Base-by-base conservation (phyloP, 805 yeast genomes). In the Yarrowia sp. region DNA sequence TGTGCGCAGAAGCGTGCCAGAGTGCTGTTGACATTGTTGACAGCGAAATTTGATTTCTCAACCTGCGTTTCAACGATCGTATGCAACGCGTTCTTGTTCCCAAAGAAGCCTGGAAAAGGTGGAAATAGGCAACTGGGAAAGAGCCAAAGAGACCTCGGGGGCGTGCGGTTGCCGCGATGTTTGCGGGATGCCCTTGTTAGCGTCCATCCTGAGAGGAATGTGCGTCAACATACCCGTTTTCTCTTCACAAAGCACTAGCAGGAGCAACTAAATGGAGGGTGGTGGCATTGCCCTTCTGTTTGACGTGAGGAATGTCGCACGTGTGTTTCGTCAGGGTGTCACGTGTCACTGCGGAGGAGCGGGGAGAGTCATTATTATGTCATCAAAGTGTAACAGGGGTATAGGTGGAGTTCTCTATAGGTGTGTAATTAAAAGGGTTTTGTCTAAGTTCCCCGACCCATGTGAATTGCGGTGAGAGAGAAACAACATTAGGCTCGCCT, bases 1-100 rank as follows among this genome's bases (percentile, higher is more conserved):
- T 14, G n/a, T 5, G n/a, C 35, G 15, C 36, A 15, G n/a, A 43
- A 16, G 11, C 48, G 9, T 16, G 22, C 32, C 32, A 26, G 7
- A 5, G 32, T 26, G 32, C 32, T 26, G 32, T 3, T 48, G 16
- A 12, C 8, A 48, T 15, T 12, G 19, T 26, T 26, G 55, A n/a
- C 9, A 19, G 16, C 14, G 32, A 26, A 26, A 26, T 26, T 26
- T 26, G 32, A 26, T 26, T 26, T 26, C 7, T 7, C 22, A 26
- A 26, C 38, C 42, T 16, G 56, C 56, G 14, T 38, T 32, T 50
- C 35, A 12, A 36, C 38, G 42, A 16, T 52, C 43, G 58, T 38
- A 52, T 52, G 43, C 42, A 52, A 38, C 58, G 58, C 56, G 56
- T 16, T 19, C 22, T 19, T 36, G 43, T 52, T 43, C 58, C 32